Evolutionary conservation across 2,329 filamentous ascomycete species (phyloP).

Genomic region (Rhynchosporium graminicola): DNA sequence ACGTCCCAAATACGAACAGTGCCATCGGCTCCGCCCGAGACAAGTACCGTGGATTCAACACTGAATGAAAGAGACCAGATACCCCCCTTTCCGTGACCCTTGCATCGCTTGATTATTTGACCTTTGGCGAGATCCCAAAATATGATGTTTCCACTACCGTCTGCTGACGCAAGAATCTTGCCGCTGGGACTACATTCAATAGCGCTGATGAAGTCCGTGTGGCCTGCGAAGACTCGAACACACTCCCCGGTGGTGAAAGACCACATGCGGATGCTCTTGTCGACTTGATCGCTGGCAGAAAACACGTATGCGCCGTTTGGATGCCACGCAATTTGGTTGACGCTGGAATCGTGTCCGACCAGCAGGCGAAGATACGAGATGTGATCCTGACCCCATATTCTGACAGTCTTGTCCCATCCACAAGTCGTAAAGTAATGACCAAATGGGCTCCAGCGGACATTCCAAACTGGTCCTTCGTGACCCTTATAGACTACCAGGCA

Average conservation of each 20-base stretch:
- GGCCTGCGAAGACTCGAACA: slow-evolving; percentile 88
- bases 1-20: slow-evolving; percentile 96
- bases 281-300: slow-evolving; percentile 79
- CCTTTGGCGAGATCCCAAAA: slow-evolving; percentile 94
- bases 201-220: slow-evolving; percentile 82
- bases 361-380: slow-evolving; percentile 86
- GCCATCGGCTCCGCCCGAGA: slow-evolving; percentile 87
- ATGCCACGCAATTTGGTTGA: slow-evolving; percentile 92
- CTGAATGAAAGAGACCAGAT: slow-evolving; percentile 94
- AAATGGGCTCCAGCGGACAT: slow-evolving; percentile 85
- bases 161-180: slow-evolving; percentile 86
- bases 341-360: slow-evolving; percentile 88
- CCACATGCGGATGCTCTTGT: slow-evolving; percentile 98
- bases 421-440: slow-evolving; percentile 93
- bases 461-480: slow-evolving; percentile 86
- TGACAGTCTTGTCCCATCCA: slow-evolving; percentile 85
- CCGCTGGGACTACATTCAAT: slow-evolving; percentile 86
- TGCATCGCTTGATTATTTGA: slow-evolving; percentile 84
- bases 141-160: slow-evolving; percentile 84
- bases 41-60: slow-evolving; percentile 85
- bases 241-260: slow-evolving; percentile 83
- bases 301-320: slow-evolving; percentile 93
- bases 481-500: slow-evolving; percentile 93
- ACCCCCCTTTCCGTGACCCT: slow-evolving; percentile 89
- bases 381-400: slow-evolving; percentile 90